phyloP scores from a whole-genome alignment of 345 rosid species.

The Salix viminalis region DNA sequence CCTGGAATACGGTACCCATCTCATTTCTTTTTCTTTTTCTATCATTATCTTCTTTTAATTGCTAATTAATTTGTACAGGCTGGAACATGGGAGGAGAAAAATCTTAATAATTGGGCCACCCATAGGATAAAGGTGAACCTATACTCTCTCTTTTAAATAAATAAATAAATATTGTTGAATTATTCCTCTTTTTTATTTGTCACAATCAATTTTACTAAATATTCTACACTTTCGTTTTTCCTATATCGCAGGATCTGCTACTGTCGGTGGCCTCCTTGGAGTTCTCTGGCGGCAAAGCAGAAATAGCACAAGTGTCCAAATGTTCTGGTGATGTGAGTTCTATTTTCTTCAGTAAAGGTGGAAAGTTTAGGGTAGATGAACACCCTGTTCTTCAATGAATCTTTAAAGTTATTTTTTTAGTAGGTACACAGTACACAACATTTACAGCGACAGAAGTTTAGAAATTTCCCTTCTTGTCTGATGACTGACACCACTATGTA shows the following conservation, averaged over 20 bases:
- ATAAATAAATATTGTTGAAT: neutral
- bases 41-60: neutral
- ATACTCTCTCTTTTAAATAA: neutral
- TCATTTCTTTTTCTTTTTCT: neutral
- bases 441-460: neutral
- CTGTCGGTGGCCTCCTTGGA: conserved; percentile 56
- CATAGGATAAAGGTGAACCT: conserved; percentile 65
- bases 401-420: neutral
- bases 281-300: conserved; percentile 66
- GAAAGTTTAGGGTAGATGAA: neutral
- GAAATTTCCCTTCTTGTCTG: neutral
- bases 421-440: neutral
- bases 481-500: neutral
- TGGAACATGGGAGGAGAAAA: conserved; percentile 98
- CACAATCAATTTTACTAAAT: neutral
- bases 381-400: neutral
- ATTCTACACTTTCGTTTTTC: neutral
- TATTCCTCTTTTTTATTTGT: neutral
- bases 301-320: conserved; percentile 60
- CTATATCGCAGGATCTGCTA: conserved; percentile 59
- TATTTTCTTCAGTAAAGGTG: too few relatives aligned
- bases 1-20: conserved; percentile 63
- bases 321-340: conserved; percentile 81
- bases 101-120: conserved; percentile 77
- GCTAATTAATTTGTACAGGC: conserved; percentile 41